Percentiles rank a stretch among this genome's conserved stretches.
phyloP scores from a whole-genome alignment of 495 filamentous ascomycete species.

The Platismatia glauca region DNA sequence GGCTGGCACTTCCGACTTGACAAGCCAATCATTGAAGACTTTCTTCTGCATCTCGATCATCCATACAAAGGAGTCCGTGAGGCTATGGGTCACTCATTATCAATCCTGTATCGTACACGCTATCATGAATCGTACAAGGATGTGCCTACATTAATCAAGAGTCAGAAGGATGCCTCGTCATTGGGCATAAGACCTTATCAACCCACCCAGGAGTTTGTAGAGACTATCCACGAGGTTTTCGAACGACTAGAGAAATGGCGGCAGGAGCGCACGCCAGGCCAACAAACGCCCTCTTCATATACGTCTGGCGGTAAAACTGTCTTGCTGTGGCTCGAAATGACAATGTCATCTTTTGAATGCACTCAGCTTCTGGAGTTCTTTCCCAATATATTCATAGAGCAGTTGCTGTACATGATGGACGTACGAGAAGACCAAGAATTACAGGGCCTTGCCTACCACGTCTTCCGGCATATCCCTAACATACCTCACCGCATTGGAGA shows the following conservation, averaged over 20 bases:
- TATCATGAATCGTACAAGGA: constrained; percentile 88
- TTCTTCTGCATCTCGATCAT: constrained; percentile 85
- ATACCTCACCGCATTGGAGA: constrained; percentile 85
- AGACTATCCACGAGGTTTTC: constrained; percentile 69
- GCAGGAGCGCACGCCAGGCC: constrained; percentile 70
- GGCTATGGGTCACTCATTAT: constrained; percentile 83
- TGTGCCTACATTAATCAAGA: constrained; percentile 62
- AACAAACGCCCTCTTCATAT: constrained; percentile 88
- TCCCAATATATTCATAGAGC: constrained; percentile 75
- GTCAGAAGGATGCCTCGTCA: constrained; percentile 68
- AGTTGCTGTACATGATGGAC: constrained; percentile 99
- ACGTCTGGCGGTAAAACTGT: constrained; percentile 95
- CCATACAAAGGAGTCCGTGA: constrained; percentile 96
- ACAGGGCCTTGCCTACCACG: constrained; percentile 89
- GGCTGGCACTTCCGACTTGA: constrained; percentile 97
- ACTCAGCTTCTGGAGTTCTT: constrained; percentile 87
- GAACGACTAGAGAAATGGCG: constrained; percentile 78
- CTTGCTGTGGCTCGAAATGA: constrained; percentile 87
- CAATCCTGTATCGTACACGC: constrained; percentile 75
- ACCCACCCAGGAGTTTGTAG: constrained; percentile 63
- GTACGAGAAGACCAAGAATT: constrained; percentile 97
- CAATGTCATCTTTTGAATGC: constrained; percentile 85
- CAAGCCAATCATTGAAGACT: constrained; percentile 83
- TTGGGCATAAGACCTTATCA: constrained; percentile 79
- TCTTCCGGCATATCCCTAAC: constrained; percentile 94